phyloP scores from a whole-genome alignment of 192 early-diverging fungal genomes.

The Dispira simplex region DNA sequence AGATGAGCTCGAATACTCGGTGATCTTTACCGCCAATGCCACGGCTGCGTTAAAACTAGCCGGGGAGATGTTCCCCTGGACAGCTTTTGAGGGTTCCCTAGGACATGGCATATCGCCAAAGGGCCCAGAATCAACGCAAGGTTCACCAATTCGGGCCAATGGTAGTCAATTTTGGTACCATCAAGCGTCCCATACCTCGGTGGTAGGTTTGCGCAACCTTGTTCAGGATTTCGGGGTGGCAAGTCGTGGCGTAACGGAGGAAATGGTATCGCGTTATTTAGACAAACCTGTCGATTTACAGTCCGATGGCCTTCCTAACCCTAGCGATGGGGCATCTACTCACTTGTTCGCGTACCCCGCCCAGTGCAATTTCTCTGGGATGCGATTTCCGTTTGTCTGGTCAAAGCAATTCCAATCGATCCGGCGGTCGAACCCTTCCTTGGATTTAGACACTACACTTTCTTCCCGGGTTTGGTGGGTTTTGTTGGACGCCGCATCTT shows the following conservation, averaged over 20 bases:
- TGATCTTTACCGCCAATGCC: conserved; percentile 66
- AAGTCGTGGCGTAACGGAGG: background rate
- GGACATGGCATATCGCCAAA: background rate
- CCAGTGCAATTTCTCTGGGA: conserved; percentile 75
- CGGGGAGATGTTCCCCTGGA: conserved; percentile 52
- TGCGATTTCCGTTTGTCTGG: conserved; percentile 49
- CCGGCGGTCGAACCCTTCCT: background rate
- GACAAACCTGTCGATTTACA: too few relatives aligned
- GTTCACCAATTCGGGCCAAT: background rate
- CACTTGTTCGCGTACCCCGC: conserved; percentile 64
- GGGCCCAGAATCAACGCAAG: conserved; percentile 12
- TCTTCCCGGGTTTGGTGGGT: conserved; percentile 28
- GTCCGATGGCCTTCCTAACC: too few relatives aligned
- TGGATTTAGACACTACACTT: background rate
- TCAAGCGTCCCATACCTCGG: conserved; percentile 54
- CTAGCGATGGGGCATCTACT: too few relatives aligned
- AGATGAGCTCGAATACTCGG: conserved; percentile 35
- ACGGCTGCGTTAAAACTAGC: conserved; percentile 61
- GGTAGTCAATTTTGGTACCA: conserved; percentile 32
- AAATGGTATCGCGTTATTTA: too few relatives aligned
- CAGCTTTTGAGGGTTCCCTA: background rate
- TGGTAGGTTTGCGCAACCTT: conserved; percentile 52
- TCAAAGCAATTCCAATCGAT: conserved; percentile 23
- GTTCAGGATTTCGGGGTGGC: conserved; percentile 20
- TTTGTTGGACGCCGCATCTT: conserved; percentile 63